Conservation (phyloP, 805 yeast species). For the Spencermartinsiella europaea region DNA sequence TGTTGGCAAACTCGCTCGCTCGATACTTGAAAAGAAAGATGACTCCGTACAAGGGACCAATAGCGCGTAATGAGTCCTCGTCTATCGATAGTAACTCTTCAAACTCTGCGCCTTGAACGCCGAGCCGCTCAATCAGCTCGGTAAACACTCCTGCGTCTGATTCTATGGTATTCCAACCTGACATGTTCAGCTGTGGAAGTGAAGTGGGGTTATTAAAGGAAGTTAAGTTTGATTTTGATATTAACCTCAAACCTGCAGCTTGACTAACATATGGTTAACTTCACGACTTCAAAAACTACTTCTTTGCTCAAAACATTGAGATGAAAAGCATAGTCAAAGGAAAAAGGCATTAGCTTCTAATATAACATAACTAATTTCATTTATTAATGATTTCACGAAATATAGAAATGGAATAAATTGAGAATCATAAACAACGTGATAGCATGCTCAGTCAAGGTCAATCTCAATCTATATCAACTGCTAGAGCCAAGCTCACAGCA, state of each 20-base stretch:
- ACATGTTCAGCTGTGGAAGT: slow-evolving; percentile 10
- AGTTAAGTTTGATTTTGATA: neutral
- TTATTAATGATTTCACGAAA: too few species aligned
- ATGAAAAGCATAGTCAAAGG: too few species aligned
- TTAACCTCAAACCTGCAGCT: too few species aligned
- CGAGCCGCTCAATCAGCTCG: slow-evolving; percentile 52
- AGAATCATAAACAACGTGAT: neutral
- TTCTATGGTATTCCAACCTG: slow-evolving; percentile 60
- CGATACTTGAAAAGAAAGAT: slow-evolving; percentile 60
- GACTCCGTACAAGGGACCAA: slow-evolving; percentile 49
- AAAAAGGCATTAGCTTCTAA: too few species aligned
- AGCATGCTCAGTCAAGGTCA: neutral
- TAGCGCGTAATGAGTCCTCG: slow-evolving; percentile 26
- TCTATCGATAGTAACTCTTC: slow-evolving; percentile 56
- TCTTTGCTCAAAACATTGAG: too few species aligned
- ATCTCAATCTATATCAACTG: neutral
- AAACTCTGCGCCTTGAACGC: slow-evolving; percentile 49
- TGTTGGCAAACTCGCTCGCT: slow-evolving; percentile 27
- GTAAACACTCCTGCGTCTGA: slow-evolving; percentile 66
- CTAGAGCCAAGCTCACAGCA: neutral
- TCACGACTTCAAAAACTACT: too few species aligned
- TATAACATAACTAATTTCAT: too few species aligned
- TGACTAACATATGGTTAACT: too few species aligned
- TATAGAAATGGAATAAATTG: too few species aligned
- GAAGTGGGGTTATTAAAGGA: neutral